These are phyloP conservation scores for Chloris gayana DNA, from an alignment of 176 grass and related monocot species.

Conservation along the genomic window DNA sequence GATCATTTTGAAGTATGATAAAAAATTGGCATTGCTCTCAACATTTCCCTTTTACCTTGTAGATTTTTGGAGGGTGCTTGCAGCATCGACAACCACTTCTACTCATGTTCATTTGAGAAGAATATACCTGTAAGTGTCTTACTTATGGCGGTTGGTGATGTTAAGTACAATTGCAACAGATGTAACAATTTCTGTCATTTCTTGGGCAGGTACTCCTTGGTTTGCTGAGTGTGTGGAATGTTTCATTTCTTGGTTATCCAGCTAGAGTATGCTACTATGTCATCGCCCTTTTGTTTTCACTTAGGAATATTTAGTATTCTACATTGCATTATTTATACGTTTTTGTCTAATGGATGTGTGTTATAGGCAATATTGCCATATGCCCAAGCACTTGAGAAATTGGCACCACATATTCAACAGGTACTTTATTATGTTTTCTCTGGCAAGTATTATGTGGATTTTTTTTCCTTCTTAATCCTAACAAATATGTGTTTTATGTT, in stretches of 20 bases:
- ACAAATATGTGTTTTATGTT: slow-evolving; percentile 34
- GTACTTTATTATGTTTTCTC: slow-evolving; percentile 52
- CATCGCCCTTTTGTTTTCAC: slow-evolving; percentile 13
- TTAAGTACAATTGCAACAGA: slow-evolving; percentile 26
- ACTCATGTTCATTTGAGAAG: slow-evolving; percentile 77
- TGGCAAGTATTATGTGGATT: neutral
- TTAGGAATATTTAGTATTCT: slow-evolving; percentile 4
- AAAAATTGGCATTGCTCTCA: neutral
- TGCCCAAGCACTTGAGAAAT: slow-evolving; percentile 93
- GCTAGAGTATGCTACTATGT: slow-evolving; percentile 67
- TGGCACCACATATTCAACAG: slow-evolving; percentile 98
- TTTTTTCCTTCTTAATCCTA: slow-evolving; percentile 11
- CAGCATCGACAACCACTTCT: slow-evolving; percentile 84
- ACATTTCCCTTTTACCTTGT: slow-evolving; percentile 38
- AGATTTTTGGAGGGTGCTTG: slow-evolving; percentile 97
- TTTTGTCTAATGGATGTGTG: slow-evolving; percentile 19
- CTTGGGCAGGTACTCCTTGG: slow-evolving; percentile 87
- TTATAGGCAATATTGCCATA: slow-evolving; percentile 93
- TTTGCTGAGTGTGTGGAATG: slow-evolving; percentile 98
- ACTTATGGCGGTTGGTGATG: slow-evolving; percentile 10
- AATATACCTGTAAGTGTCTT: slow-evolving; percentile 88
- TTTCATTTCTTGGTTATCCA: slow-evolving; percentile 91
- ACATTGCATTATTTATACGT: neutral
- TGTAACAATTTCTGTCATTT: slow-evolving; percentile 41
- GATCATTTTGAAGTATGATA: neutral